A percentile compares a stretch with the other conserved stretches of the same genome.
Evolutionary conservation across 306 rosid genomes (phyloP).

Genomic region (Benincasa hispida): DNA sequence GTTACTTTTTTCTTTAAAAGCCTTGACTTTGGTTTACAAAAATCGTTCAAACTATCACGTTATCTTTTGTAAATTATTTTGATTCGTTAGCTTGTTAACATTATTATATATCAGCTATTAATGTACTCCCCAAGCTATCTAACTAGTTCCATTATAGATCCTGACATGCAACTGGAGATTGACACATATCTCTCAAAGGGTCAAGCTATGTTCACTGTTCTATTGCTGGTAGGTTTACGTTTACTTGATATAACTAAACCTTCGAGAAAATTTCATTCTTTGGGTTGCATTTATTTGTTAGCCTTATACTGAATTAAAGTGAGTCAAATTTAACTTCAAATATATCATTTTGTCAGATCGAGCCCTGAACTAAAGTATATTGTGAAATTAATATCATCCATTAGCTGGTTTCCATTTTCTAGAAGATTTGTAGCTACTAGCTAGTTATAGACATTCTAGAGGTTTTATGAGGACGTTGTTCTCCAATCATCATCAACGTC

Average conservation of each 20-base stretch:
- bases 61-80: neutral
- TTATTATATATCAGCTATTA: neutral
- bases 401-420: neutral
- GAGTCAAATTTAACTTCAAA: neutral
- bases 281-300: neutral
- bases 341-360: neutral
- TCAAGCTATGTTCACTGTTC: slow-evolving; percentile 30
- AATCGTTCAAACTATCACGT: neutral
- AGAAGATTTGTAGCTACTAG: neutral
- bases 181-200: slow-evolving; percentile 28
- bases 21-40: neutral
- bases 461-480: neutral
- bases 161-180: slow-evolving; percentile 42
- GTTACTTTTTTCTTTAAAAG: neutral
- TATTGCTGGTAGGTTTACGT: slow-evolving; percentile 29
- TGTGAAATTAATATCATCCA: neutral
- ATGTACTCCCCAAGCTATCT: neutral
- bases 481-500: too few species aligned
- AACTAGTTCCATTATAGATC: slow-evolving; percentile 28
- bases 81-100: neutral
- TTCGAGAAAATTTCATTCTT: neutral
- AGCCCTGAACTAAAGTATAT: neutral
- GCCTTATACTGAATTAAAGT: neutral
- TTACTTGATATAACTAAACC: neutral
- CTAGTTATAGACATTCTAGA: neutral